Evolutionary conservation across 2,329 filamentous ascomycete genomes (phyloP).

Genomic region (Aspergillus thermomutatus): DNA sequence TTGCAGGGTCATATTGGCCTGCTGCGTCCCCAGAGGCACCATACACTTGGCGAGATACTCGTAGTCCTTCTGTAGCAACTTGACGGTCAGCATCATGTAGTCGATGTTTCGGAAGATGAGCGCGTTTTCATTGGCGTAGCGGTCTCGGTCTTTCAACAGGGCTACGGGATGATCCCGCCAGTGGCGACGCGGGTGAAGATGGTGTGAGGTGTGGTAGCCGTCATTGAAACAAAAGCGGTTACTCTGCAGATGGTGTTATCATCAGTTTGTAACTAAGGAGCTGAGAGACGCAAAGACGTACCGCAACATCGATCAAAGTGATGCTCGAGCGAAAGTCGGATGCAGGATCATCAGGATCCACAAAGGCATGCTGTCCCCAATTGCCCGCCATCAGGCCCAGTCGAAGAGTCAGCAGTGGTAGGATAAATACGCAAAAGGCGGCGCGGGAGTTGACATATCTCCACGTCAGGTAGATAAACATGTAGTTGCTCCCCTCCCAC

Average conservation of each 20-base stretch:
- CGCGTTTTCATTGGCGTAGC: conserved; percentile 64
- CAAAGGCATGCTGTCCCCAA: conserved; percentile 80
- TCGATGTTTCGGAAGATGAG: conserved; percentile 79
- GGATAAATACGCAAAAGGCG: conserved; percentile 61
- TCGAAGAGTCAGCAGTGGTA: conserved; percentile 65
- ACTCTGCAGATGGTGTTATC: conserved; percentile 50
- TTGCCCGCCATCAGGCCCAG: conserved; percentile 77
- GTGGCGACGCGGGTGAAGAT: conserved; percentile 51
- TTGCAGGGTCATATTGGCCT: conserved; percentile 63
- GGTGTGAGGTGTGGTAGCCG: conserved; percentile 69
- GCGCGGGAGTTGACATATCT: conserved; percentile 51
- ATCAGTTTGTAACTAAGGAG: not conserved
- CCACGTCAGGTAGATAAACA: conserved; percentile 51
- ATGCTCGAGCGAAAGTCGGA: conserved; percentile 78
- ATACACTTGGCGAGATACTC: conserved; percentile 64
- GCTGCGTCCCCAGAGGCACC: conserved; percentile 66
- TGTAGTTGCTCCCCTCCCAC: conserved; percentile 61
- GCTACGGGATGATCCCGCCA: conserved; percentile 77
- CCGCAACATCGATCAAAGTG: conserved; percentile 72
- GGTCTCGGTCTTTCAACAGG: conserved; percentile 66
- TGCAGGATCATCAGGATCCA: conserved; percentile 69
- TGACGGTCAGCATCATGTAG: conserved; percentile 71
- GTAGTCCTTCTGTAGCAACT: conserved; percentile 69
- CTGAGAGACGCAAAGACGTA: conserved; percentile 43
- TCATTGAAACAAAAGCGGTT: conserved; percentile 82